Evolutionary conservation across 768 basidiomycete species (phyloP), one percentile per base, ranked within the genome.

Genomic region (Tylopilus rubrobrunneus): DNA sequence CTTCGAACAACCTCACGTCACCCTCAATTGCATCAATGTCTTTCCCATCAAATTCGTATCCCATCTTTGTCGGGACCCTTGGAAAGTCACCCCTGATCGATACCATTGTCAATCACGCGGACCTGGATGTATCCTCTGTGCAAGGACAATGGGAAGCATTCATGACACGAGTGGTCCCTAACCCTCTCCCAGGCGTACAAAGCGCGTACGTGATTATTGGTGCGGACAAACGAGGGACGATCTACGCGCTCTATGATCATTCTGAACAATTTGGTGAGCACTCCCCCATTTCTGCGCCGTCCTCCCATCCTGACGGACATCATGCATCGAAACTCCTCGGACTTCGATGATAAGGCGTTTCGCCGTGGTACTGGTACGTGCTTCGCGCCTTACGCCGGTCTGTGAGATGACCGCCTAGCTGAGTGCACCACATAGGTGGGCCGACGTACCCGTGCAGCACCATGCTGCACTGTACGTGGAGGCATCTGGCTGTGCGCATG

Each of bases 1-100:
- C 70, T 1, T 53, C 87, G 14, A 66, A 73, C 42, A 88, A 87
- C 60, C 73, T 76, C 58, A 80, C 81, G 25, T 63, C 76, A 10
- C 60, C 15, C 86, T 56, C 42, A 23, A 40, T 48, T 3, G 23
- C 42, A 21, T 56, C 36, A 23, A 5, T 56, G 21, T 45, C 45
- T 42, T 36, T 51, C 36, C 34, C 41, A 17, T 48, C 25, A 11
- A 39, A 37, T 9, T 27, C 21, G 10, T 14, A 45, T 31, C 46
- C 39, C 33, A 44, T 49, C 14, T 33, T 45, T 29, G 48, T 55
- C 28, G 43, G 47, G n/a, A 10, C 39, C n/a, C n/a, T 39, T 28
- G 23, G 47, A 8, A 27, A 49, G 34, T 58, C 48, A n/a, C 14
- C 46, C 7, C 23, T 49, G 50, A 43, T 57, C 7, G 40, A 49